A percentile compares a stretch with the other conserved stretches of the same genome.
These are phyloP conservation scores for Bidens hawaiensis DNA, from an alignment of 140 eudicot species.

Conservation along the genomic window DNA sequence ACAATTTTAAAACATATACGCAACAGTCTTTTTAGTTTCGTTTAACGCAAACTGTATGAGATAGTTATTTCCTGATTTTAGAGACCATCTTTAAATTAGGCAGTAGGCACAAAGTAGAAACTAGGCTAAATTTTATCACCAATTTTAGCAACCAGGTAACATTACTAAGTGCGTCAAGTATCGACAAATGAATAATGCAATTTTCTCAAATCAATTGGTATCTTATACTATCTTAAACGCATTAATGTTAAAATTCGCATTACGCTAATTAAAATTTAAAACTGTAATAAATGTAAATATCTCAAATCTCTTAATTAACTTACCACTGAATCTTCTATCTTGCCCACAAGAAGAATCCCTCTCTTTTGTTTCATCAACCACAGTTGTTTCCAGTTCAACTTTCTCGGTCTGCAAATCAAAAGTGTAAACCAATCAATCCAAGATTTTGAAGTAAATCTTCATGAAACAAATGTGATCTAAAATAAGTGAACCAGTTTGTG, in stretches of 20 bases:
- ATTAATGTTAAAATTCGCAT: neutral
- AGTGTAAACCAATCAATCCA: constrained; percentile 13
- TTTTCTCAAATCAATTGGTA: neutral
- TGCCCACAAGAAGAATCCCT: constrained; percentile 92
- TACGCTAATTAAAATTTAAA: neutral
- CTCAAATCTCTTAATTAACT: constrained; percentile 20
- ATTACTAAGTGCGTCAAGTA: no score
- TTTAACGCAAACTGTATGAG: no score
- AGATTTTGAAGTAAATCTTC: neutral
- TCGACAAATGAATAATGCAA: no score
- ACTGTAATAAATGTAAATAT: neutral
- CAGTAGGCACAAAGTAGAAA: no score
- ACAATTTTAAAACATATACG: neutral
- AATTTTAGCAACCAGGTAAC: no score
- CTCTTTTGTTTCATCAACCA: constrained; percentile 95
- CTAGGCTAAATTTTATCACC: no score
- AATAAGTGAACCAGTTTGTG: neutral
- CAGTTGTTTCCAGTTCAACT: constrained; percentile 96
- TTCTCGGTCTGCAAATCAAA: constrained; percentile 74
- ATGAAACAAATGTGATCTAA: constrained; percentile 12
- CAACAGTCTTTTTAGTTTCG: neutral
- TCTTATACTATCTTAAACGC: neutral
- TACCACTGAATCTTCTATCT: constrained; percentile 93
- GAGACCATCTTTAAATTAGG: no score
- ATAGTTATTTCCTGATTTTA: no score